Evolutionary conservation across 192 early-diverging fungal species (phyloP), one percentile per base, ranked within the genome.

Genomic region (Backusella tarrabulga): DNA sequence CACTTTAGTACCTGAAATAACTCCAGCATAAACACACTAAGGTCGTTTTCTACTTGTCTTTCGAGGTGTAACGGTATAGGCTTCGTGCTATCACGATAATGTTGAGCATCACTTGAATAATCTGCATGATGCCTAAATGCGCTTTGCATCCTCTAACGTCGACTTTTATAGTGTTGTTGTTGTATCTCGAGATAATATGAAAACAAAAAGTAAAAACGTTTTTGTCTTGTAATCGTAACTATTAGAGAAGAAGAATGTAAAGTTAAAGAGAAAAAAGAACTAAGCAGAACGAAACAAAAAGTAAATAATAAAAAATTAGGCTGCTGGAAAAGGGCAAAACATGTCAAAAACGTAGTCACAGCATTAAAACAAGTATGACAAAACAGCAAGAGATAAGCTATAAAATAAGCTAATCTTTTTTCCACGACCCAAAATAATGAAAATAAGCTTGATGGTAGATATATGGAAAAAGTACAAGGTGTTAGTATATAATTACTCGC

Each of bases 331-430:
- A 19, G 46, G 46, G 12, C 26, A 63, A 63, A 63, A 63, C 56
- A 63, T 63, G 56, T 63, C 56, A 63, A 63, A 63, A 63, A 63
- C 56, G 56, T 63, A 63, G 56, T 63, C 56, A 63, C 56, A 63
- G 56, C 11, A 63, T 63, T 63, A 29, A 29, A 63, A 63, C 21
- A 29, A 4, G 56, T 63, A 26, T 63, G 26, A 29, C 56, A 63
- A 63, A 63, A 26, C 29, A 63, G 8, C 56, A 54, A 6, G 38
- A 40, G 38, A 40, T 40, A 23, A 23, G 26, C 56, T 21, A 1
- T 29, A 4, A 23, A 26, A 2, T 63, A 23, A 29, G 3, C 8
- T 26, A 5, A 9, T 12, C 23, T 14, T 26, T 63, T 12, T 4
- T 63, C 23, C 23, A 23, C 14, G 26, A 29, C 12, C 12, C 1